Evolutionary conservation across 805 yeast genomes (phyloP).

Genomic region (Metschnikowia lochheadii): DNA sequence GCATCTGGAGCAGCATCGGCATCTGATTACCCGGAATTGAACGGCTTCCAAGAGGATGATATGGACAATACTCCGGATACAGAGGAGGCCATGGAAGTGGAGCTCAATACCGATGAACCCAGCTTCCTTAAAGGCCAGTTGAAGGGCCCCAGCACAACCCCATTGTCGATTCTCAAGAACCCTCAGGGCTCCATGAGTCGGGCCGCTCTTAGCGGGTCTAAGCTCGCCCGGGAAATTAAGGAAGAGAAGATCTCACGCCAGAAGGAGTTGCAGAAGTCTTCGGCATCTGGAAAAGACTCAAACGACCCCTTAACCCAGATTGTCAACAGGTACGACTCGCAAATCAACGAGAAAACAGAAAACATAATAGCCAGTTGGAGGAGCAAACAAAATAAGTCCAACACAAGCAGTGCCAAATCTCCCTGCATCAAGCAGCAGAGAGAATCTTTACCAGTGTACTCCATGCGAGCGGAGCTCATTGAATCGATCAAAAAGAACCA

Average conservation of each 20-base stretch:
- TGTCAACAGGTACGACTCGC: slow-evolving; percentile 7
- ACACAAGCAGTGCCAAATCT: neutral
- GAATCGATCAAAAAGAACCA: slow-evolving; percentile 67
- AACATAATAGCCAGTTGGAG: slow-evolving; percentile 15
- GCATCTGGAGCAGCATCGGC: slow-evolving; percentile 72
- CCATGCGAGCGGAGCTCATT: slow-evolving; percentile 55
- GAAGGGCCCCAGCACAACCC: slow-evolving; percentile 34
- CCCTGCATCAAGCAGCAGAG: slow-evolving; percentile 36
- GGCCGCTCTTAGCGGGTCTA: slow-evolving; percentile 74
- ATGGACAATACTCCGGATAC: slow-evolving; percentile 22
- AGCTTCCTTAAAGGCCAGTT: slow-evolving; percentile 62
- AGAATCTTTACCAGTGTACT: slow-evolving; percentile 65
- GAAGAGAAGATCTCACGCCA: slow-evolving; percentile 52
- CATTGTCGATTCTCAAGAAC: slow-evolving; percentile 57
- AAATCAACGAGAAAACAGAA: slow-evolving; percentile 9
- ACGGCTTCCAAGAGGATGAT: slow-evolving; percentile 18
- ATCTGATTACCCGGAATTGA: slow-evolving; percentile 63
- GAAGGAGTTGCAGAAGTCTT: slow-evolving; percentile 42
- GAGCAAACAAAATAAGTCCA: slow-evolving; percentile 11
- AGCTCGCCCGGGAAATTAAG: slow-evolving; percentile 58
- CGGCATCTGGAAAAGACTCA: slow-evolving; percentile 5
- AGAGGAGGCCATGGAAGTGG: slow-evolving; percentile 62
- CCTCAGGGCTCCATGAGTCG: slow-evolving; percentile 78
- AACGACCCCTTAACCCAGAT: slow-evolving; percentile 10
- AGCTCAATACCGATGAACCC: slow-evolving; percentile 66